These are phyloP conservation scores for Elsinoe perseae DNA, from an alignment of 2,329 filamentous ascomycete species.

Conservation along the genomic window DNA sequence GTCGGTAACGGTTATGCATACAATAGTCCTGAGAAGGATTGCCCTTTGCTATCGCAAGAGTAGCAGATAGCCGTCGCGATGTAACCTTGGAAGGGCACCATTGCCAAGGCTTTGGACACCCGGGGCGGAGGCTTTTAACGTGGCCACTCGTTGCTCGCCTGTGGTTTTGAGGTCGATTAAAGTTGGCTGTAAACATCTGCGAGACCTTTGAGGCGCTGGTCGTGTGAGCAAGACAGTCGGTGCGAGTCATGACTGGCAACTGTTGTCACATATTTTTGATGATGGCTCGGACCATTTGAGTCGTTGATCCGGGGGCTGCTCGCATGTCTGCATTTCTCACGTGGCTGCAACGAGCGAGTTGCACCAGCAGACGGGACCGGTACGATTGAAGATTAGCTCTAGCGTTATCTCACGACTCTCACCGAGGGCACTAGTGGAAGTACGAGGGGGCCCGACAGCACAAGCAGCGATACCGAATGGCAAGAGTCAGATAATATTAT, in stretches of 20 bases:
- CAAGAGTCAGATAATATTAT: too few relatives aligned
- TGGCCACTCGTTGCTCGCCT: neutral
- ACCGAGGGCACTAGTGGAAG: neutral
- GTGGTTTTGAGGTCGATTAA: neutral
- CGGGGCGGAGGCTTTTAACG: neutral
- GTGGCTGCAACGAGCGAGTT: neutral
- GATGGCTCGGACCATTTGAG: neutral
- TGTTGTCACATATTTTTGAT: neutral
- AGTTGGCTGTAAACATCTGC: neutral
- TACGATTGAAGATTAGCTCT: neutral
- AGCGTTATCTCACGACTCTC: neutral
- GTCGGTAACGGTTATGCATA: neutral
- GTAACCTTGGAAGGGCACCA: neutral
- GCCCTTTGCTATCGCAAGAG: neutral
- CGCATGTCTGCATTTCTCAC: neutral
- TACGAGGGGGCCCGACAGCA: neutral
- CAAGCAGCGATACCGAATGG: too few relatives aligned
- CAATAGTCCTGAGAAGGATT: neutral
- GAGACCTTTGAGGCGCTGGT: neutral
- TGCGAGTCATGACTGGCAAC: neutral
- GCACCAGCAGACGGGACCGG: neutral
- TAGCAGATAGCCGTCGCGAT: neutral
- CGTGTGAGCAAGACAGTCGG: neutral
- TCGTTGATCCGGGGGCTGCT: neutral
- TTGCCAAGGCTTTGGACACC: neutral